Conservation (phyloP, 75 land plant genomes). For the Cryptomeria japonica region DNA sequence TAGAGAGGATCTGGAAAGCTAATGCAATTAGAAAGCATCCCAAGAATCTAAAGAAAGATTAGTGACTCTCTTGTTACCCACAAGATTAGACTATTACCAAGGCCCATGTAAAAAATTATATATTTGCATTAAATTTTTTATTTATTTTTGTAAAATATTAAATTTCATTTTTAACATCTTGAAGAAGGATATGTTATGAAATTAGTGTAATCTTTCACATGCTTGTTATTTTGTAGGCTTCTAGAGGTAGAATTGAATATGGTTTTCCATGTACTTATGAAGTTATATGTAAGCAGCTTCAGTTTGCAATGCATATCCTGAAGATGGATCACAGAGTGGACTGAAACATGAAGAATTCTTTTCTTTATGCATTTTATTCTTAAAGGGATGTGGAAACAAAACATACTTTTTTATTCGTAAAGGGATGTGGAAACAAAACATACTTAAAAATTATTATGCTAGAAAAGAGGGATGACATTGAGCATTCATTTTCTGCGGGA, state of each 20-base stretch:
- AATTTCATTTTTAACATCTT: background rate
- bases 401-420: background rate
- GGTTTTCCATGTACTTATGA: background rate
- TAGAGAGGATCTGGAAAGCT: background rate
- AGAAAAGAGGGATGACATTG: background rate
- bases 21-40: background rate
- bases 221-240: background rate
- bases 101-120: background rate
- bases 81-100: background rate
- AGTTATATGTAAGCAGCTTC: background rate
- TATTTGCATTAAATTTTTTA: background rate
- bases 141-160: too few species aligned
- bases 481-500: background rate
- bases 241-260: background rate
- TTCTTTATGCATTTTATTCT: background rate
- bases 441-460: background rate
- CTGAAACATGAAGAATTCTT: background rate
- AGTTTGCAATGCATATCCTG: background rate
- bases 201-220: background rate
- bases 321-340: background rate
- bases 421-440: background rate
- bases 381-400: background rate
- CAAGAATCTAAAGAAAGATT: too few species aligned
- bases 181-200: background rate
- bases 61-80: background rate